Evolutionary conservation across 441 rosid species (phyloP), one percentile per base, ranked within the genome.

Genomic region (Erysimum pusillum): DNA sequence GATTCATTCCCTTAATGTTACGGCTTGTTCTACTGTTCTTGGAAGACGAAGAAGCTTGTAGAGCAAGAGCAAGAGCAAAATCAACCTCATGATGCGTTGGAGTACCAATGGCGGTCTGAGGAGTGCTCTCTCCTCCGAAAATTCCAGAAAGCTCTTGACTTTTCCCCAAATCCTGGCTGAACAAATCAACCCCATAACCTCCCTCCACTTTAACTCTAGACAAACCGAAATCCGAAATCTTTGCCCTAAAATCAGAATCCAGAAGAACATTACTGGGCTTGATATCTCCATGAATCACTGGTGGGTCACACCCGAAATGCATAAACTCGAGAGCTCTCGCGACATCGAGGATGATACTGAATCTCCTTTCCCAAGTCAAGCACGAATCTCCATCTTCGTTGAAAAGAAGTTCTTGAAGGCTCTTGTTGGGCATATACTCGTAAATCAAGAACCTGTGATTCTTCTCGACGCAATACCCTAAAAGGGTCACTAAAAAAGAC

Each of bases 261-360:
- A 95, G 91, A 75, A 95, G 85, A 31, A 93, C 96, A 80, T 95
- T 95, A 64, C 99, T 93, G 0, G 99, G 99, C 85, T 95, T 95
- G 12, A 95, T 83, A 67, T 95, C 99, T 17, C 99, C 98, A 67
- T 95, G 99, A 80, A 95, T 89, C 79, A 95, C 96, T 0, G 98
- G 96, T n/a, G 97, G 99, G 65, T 91, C 97, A 77, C 96, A 95
- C 1, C 91, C 98, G 39, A 86, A 80, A 75, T 95, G 99, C 85
- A 95, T 71, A 74, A 84, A 91, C 48, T 95, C 97, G 5, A 95
- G 84, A 42, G 98, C 99, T 82, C 82, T 88, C 2, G 96, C 89
- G 59, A 95, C 95, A 79, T 95, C 98, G 18, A 91, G 85, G 17
- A 95, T 75, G 51, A 95, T 71, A 52, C 80, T 79, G 17, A 87